Base-by-base conservation (phyloP, 768 basidiomycete species). In the Lactarius psammicola region DNA sequence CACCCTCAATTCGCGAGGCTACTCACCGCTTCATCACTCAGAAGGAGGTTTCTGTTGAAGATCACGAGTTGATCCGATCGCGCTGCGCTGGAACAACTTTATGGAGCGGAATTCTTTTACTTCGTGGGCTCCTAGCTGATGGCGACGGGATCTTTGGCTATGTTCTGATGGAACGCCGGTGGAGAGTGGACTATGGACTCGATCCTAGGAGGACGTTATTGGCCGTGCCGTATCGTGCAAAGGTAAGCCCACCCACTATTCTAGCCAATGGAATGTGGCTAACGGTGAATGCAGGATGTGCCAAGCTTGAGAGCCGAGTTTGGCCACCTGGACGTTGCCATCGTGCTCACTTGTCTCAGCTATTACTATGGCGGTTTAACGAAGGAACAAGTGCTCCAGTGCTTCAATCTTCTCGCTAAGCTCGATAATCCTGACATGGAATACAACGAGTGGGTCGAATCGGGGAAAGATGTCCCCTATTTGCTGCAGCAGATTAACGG, bases 161-260 rank as follows among this genome's bases (percentile, higher is more conserved):
- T 56, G 71, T 73, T 1, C 70, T 85, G 0, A 72, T 70, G 40
- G 74, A 77, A 40, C 75, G 74, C 44, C 77, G 82, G 6, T 85
- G 81, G 81, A 72, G 83, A 31, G 84, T 84, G 0, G 79, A 84
- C 56, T 85, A 82, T 65, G 83, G 84, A 0, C 76, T 82, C 7
- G 80, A 80, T 55, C 69, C 69, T 0, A 68, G 58, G 5, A 78
- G 84, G 3, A 77, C 81, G 1, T 72, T 80, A 67, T 75, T 84
- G 1, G 82, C 83, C 0, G 82, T 84, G 1, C 83, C 84, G 0
- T 84, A 81, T 62, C 75, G 79, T 31, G 84, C 83, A 0, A 84
- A 72, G 64, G 63, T 64, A 38, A 28, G 62, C 26, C 23, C 7
- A 7, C 3, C 13, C 4, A 34, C 0, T 18, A 26, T 23, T 17